Evolutionary conservation across 495 filamentous ascomycete genomes (phyloP).

Genomic region (Talaromyces nanjingensis): DNA sequence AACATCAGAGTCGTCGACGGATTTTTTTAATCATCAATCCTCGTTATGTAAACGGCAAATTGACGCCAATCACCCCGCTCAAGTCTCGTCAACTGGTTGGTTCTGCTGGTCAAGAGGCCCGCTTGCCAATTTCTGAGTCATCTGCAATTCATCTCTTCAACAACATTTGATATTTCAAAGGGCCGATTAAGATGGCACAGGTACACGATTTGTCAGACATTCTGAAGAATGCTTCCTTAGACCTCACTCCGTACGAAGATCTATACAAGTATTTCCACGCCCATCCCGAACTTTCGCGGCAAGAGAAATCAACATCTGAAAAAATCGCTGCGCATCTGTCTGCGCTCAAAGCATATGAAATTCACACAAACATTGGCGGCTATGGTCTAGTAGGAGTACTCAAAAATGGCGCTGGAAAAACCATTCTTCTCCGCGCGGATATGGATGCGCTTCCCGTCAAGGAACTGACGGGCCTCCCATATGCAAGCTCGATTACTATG

Average conservation of each 20-base stretch:
- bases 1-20: not conserved
- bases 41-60: not conserved
- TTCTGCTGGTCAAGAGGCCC: not conserved
- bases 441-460: constrained; percentile 49
- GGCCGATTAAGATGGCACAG: constrained; percentile 15
- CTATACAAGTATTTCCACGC: constrained; percentile 51
- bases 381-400: constrained; percentile 40
- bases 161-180: not conserved
- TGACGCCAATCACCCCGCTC: not conserved
- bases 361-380: constrained; percentile 41
- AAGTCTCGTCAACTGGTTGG: not conserved
- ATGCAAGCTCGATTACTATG: constrained; percentile 38
- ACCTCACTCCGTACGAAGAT: constrained; percentile 38
- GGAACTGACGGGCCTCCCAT: constrained; percentile 43
- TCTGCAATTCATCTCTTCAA: not conserved
- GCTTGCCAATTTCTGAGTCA: not conserved
- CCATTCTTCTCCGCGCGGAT: constrained; percentile 46
- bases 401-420: constrained; percentile 40
- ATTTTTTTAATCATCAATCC: not conserved
- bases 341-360: constrained; percentile 24
- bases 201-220: constrained; percentile 17
- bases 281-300: constrained; percentile 49
- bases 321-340: constrained; percentile 30
- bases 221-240: constrained; percentile 13
- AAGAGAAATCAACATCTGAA: constrained; percentile 42